Evolutionary conservation across 2,329 filamentous ascomycete species (phyloP), one percentile per base, ranked within the genome.

Genomic region (Tolypocladium ophioglossoides): DNA sequence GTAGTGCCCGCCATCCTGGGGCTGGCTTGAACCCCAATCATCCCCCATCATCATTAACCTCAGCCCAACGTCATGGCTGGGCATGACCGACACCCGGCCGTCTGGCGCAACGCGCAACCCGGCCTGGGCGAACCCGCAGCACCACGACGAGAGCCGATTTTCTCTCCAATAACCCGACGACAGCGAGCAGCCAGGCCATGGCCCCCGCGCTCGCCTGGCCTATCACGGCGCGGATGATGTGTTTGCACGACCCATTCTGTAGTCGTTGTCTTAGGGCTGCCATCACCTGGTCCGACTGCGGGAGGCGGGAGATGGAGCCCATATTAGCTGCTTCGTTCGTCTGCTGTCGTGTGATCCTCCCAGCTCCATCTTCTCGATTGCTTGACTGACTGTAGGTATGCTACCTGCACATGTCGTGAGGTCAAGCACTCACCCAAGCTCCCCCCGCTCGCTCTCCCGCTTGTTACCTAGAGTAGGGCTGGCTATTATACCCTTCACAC

Each of bases 61-160:
- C 60, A 63, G 57, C 56, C 54, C 57, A 65, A 66, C 65, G 65
- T 64, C 65, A 67, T 67, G 57, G 57, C 54, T 58, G 50, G 39
- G 20, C 47, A 35, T 50, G 46, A 22, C 51, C 47, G 50, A 44
- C 51, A 53, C 24, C 51, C 38, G 49, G 44, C 27, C 27, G 27
- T 6, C 27, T n/a, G n/a, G n/a, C n/a, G n/a, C n/a, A n/a, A n/a
- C n/a, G n/a, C n/a, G n/a, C n/a, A 4, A 5, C 2, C 7, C 30
- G 30, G 4, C 2, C 30, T 5, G 30, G 22, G 38, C 8, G 18
- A 40, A 1, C 14, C 40, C 8, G 20, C 11, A 8, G 22, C 7
- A 2, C 22, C 22, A 27, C 11, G 8, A 1, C 14, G 7, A 24
- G 41, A 47, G 16, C 41, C 41, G 41, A 6, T 4, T 4, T 12